These are phyloP conservation scores for Scedosporium aurantiacum DNA, from an alignment of 2,329 filamentous ascomycete species.

Conservation along the genomic window DNA sequence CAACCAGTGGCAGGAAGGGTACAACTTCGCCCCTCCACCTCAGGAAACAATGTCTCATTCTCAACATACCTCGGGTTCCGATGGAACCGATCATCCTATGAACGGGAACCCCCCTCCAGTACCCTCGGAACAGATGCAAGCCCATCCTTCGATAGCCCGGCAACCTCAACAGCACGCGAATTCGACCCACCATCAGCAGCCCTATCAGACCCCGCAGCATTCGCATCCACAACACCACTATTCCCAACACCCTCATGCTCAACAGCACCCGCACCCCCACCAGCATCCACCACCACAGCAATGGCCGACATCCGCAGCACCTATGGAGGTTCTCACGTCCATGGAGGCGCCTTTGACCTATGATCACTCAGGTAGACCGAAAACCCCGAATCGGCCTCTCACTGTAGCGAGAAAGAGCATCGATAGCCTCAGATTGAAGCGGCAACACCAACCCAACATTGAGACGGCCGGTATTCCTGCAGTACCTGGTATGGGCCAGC, in stretches of 20 bases:
- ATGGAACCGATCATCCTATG: conserved; percentile 4
- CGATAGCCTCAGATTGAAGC: conserved; percentile 13
- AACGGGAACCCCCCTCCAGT: neutral
- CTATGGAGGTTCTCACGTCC: conserved; percentile 2
- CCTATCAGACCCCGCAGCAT: neutral
- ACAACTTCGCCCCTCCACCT: conserved; percentile 1
- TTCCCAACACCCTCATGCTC: neutral
- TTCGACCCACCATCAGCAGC: neutral
- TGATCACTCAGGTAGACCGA: conserved; percentile 6
- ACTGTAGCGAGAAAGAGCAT: conserved; percentile 11
- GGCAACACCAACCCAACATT: conserved; percentile 5
- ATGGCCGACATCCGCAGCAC: neutral
- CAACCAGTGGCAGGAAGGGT: conserved; percentile 5
- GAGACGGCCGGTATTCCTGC: neutral
- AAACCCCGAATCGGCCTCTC: conserved; percentile 11
- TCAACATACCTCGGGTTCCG: neutral
- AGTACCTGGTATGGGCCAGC: neutral
- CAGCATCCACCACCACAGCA: conserved; percentile 8
- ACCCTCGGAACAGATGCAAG: neutral
- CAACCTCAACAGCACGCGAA: conserved; percentile 1
- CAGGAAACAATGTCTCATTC: neutral
- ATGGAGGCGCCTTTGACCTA: neutral
- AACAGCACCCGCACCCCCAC: conserved; percentile 5
- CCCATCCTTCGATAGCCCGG: neutral
- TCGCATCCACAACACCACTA: conserved; percentile 5